phyloP scores from a whole-genome alignment of 2,329 filamentous ascomycete species.

The Pyricularia sp. region DNA sequence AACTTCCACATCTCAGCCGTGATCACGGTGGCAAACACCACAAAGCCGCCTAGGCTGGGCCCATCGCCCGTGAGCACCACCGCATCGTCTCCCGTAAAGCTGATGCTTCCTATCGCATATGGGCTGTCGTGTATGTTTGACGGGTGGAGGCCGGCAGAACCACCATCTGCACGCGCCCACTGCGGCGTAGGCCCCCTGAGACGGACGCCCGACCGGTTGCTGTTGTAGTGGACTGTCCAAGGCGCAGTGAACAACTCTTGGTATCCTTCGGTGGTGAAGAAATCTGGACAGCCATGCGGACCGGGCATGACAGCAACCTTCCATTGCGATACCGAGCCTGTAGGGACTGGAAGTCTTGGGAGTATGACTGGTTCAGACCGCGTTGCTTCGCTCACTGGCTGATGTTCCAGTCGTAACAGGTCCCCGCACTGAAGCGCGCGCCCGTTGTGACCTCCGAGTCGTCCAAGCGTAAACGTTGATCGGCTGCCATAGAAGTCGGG shows the following conservation, averaged over 20 bases:
- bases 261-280: constrained; percentile 20
- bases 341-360: background rate
- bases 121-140: constrained; percentile 27
- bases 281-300: constrained; percentile 24
- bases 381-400: background rate
- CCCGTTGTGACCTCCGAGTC: constrained; percentile 21
- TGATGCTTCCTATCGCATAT: constrained; percentile 27
- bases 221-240: constrained; percentile 27
- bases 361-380: background rate
- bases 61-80: constrained; percentile 26
- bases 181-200: constrained; percentile 22
- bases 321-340: constrained; percentile 9
- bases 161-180: constrained; percentile 24
- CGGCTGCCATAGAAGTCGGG: constrained; percentile 20
- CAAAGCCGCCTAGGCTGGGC: constrained; percentile 27
- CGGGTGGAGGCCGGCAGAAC: constrained; percentile 24
- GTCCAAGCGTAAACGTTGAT: constrained; percentile 18
- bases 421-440: constrained; percentile 19
- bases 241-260: constrained; percentile 18
- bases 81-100: constrained; percentile 28
- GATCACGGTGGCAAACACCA: constrained; percentile 23
- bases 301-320: constrained; percentile 22
- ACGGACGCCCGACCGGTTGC: constrained; percentile 25
- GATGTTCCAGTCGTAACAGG: constrained; percentile 13
- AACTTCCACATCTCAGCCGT: constrained; percentile 28